Conservation (phyloP, 2,329 filamentous ascomycete species). For the Stachybotrys echinatus region DNA sequence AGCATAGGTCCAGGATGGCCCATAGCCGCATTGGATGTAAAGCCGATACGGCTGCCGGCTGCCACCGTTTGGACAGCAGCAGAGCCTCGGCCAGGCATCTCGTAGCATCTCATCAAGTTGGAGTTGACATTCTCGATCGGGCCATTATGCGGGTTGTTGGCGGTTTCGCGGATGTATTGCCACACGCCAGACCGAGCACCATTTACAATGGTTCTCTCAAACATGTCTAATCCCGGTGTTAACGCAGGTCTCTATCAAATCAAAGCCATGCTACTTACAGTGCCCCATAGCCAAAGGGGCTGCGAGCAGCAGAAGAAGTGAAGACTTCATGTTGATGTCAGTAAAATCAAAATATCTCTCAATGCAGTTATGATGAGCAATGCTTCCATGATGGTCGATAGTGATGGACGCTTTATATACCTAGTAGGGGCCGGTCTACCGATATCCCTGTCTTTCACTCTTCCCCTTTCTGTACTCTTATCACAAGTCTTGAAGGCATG, state of each 20-base stretch:
- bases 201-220: constrained; percentile 6
- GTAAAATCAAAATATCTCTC: too few relatives aligned
- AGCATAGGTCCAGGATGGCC: constrained; percentile 31
- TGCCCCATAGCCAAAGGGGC: not conserved
- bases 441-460: too few relatives aligned
- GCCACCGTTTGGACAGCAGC: constrained; percentile 21
- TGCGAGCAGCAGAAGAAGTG: not conserved
- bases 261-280: not conserved
- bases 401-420: too few relatives aligned
- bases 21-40: constrained; percentile 29
- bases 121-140: constrained; percentile 23
- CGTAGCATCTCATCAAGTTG: constrained; percentile 25
- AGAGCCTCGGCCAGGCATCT: constrained; percentile 11
- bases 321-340: constrained; percentile 1
- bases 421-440: too few relatives aligned
- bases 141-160: constrained; percentile 26
- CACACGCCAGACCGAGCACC: constrained; percentile 15
- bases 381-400: too few relatives aligned
- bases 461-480: too few relatives aligned
- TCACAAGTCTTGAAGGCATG: too few relatives aligned
- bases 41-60: constrained; percentile 33
- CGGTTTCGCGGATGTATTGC: constrained; percentile 24
- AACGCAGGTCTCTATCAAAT: not conserved
- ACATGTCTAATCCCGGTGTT: constrained; percentile 5
- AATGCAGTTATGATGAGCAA: too few relatives aligned